Percentiles rank a stretch among this genome's conserved stretches.
These are phyloP conservation scores for Epichloe festucae DNA, from an alignment of 2,329 filamentous ascomycete species.

Conservation along the genomic window DNA sequence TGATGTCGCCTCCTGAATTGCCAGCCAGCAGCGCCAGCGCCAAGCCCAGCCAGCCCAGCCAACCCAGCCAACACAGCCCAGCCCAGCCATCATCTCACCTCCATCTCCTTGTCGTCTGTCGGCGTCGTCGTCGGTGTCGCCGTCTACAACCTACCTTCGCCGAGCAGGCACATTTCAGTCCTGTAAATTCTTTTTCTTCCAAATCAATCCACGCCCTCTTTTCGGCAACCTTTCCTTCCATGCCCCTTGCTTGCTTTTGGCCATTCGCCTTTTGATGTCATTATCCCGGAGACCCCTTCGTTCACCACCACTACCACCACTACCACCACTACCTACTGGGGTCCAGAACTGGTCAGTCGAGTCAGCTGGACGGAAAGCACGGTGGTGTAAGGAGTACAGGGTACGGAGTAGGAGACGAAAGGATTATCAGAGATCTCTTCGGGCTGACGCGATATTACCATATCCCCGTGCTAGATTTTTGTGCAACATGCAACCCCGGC, in stretches of 20 bases:
- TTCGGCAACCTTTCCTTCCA: neutral
- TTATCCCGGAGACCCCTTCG: neutral
- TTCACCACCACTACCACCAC: neutral
- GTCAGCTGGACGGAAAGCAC: neutral
- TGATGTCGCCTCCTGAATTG: neutral
- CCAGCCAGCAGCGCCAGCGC: neutral
- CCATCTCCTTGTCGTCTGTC: neutral
- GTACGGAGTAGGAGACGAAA: no score
- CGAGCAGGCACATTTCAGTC: neutral
- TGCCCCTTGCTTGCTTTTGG: neutral
- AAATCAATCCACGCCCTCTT: neutral
- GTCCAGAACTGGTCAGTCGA: neutral
- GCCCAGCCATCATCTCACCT: neutral
- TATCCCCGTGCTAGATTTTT: neutral
- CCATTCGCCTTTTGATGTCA: slow-evolving; percentile 1
- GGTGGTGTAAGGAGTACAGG: neutral
- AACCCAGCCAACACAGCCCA: no score
- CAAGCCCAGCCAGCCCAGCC: neutral
- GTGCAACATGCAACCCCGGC: neutral
- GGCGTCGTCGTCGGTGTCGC: neutral
- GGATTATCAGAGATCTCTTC: neutral
- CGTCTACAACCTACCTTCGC: neutral
- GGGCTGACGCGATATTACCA: neutral
- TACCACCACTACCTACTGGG: neutral
- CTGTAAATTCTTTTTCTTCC: neutral